These are phyloP conservation scores for Porcisia deanei DNA, from an alignment of 208 protist species.

Conservation along the genomic window DNA sequence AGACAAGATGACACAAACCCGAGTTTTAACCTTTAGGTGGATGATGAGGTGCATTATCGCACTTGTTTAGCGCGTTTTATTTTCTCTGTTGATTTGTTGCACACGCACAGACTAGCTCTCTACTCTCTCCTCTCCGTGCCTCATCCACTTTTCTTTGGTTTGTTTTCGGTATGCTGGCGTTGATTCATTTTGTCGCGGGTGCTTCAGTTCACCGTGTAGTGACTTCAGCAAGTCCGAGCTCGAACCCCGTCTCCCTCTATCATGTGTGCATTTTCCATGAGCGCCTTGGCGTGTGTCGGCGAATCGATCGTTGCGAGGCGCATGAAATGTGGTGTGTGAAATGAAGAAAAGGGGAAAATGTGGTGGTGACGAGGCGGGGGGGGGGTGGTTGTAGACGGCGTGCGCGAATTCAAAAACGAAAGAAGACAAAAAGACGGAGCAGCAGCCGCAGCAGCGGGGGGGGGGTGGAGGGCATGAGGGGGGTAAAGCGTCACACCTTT, in stretches of 20 bases:
- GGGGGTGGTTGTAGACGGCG: neutral
- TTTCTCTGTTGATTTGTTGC: slow-evolving; percentile 4
- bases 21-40: neutral
- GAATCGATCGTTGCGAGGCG: neutral
- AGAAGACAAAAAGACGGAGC: neutral
- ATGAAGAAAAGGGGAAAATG: neutral
- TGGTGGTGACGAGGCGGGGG: too few relatives aligned
- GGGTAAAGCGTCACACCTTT: neutral
- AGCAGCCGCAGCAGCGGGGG: neutral
- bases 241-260: neutral
- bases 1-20: neutral
- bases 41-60: slow-evolving; percentile 1
- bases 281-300: slow-evolving; percentile 10
- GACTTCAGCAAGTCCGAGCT: slow-evolving; percentile 2
- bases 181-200: neutral
- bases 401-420: neutral
- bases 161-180: slow-evolving; percentile 3
- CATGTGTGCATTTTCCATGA: neutral
- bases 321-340: neutral
- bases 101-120: neutral
- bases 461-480: neutral
- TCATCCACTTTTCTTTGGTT: slow-evolving; percentile 3
- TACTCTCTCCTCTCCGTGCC: neutral
- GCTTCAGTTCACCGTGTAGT: neutral
- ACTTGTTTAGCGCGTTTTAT: slow-evolving; percentile 16